phyloP scores from a whole-genome alignment of 495 filamentous ascomycete genomes.

The Aspergillus leporis region DNA sequence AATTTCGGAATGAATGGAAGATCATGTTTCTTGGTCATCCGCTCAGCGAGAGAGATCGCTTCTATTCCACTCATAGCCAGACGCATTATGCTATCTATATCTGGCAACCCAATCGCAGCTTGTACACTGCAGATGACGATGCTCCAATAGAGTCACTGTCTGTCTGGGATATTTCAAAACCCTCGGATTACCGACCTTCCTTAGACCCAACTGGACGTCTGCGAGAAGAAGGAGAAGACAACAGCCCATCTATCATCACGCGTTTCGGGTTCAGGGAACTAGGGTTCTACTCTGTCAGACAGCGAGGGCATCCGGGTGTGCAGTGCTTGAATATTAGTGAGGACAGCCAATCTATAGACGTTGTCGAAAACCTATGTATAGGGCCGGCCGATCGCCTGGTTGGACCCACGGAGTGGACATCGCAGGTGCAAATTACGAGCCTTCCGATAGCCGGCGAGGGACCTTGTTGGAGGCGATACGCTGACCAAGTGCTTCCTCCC shows the following conservation, averaged over 20 bases:
- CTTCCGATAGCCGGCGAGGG: slow-evolving; percentile 56
- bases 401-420: slow-evolving; percentile 38
- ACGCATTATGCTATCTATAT: slow-evolving; percentile 67
- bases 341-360: slow-evolving; percentile 39
- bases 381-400: slow-evolving; percentile 39
- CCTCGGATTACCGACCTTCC: slow-evolving; percentile 56
- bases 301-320: slow-evolving; percentile 54
- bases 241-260: slow-evolving; percentile 53
- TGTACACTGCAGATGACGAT: slow-evolving; percentile 56
- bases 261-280: slow-evolving; percentile 58
- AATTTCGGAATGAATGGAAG: slow-evolving; percentile 68
- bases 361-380: slow-evolving; percentile 51
- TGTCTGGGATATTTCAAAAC: slow-evolving; percentile 66
- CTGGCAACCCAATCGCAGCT: slow-evolving; percentile 63
- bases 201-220: slow-evolving; percentile 50
- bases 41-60: slow-evolving; percentile 58
- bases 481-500: slow-evolving; percentile 43
- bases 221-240: slow-evolving; percentile 31
- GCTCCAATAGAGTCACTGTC: slow-evolving; percentile 61
- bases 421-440: slow-evolving; percentile 48
- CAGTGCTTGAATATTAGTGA: slow-evolving; percentile 55
- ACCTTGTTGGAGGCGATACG: slow-evolving; percentile 51
- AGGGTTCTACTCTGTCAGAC: slow-evolving; percentile 57
- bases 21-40: slow-evolving; percentile 64
- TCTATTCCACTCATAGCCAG: slow-evolving; percentile 63